These are phyloP conservation scores for Lachnellula subtilissima DNA, from an alignment of 2,329 filamentous ascomycete species.

Conservation along the genomic window DNA sequence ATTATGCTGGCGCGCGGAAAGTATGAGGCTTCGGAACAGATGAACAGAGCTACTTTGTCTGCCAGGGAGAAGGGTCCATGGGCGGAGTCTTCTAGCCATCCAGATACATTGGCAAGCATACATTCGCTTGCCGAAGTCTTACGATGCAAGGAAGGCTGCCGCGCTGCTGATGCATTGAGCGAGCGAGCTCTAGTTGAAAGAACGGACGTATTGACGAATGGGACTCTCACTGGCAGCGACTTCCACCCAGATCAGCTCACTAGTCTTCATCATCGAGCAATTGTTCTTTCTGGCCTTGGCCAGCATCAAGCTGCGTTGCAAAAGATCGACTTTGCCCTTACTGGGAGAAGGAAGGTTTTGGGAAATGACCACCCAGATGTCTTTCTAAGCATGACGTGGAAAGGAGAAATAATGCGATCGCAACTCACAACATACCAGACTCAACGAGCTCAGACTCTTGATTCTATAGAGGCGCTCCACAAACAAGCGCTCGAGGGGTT, in stretches of 20 bases:
- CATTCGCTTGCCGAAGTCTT: constrained; percentile 23
- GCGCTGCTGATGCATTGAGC: constrained; percentile 22
- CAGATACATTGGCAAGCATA: constrained; percentile 25
- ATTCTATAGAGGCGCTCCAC: constrained; percentile 20
- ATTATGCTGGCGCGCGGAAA: constrained; percentile 21
- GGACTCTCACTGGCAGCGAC: constrained; percentile 18
- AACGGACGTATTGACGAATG: constrained; percentile 22
- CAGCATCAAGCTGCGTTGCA: constrained; percentile 19
- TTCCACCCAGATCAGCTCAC: constrained; percentile 26
- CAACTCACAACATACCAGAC: constrained; percentile 14
- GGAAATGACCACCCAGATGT: constrained; percentile 22
- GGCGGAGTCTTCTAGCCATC: constrained; percentile 21
- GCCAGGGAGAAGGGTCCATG: constrained; percentile 21
- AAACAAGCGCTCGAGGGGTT: constrained; percentile 19
- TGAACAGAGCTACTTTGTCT: constrained; percentile 17
- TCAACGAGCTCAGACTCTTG: constrained; percentile 15
- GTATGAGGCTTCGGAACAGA: constrained; percentile 21
- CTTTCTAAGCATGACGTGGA: constrained; percentile 22
- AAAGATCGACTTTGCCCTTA: constrained; percentile 19
- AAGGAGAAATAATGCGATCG: constrained; percentile 24
- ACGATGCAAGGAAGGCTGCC: constrained; percentile 19
- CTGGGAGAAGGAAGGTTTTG: constrained; percentile 15
- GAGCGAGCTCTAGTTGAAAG: constrained; percentile 16
- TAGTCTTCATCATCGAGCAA: constrained; percentile 23
- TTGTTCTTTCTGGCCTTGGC: constrained; percentile 23